These are phyloP conservation scores for Calonectria ilicicola DNA, from an alignment of 2,329 filamentous ascomycete species.

Conservation along the genomic window DNA sequence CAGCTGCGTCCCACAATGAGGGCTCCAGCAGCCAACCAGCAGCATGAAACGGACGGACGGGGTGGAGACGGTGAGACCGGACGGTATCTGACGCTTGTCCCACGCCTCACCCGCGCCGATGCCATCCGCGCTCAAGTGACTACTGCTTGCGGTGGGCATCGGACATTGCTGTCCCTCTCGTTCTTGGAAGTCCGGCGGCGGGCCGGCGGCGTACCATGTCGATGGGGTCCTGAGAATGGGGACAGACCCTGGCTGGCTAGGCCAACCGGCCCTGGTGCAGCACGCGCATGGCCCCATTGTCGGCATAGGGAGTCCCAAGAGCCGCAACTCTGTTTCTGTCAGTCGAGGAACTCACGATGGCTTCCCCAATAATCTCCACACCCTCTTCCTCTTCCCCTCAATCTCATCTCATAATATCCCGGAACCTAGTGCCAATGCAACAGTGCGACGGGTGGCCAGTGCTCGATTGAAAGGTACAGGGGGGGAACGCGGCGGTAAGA, in stretches of 20 bases:
- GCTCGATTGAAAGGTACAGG: not conserved
- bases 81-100: slow-evolving; percentile 16
- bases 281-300: slow-evolving; percentile 2
- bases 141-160: slow-evolving; percentile 11
- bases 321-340: slow-evolving; percentile 16
- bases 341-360: not conserved
- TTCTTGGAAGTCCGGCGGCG: slow-evolving; percentile 3
- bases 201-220: slow-evolving; percentile 11
- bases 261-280: not conserved
- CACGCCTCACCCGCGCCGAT: slow-evolving; percentile 28
- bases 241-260: not conserved
- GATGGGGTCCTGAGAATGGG: not conserved
- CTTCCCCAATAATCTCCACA: slow-evolving; percentile 13
- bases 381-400: slow-evolving; percentile 3
- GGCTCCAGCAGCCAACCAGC: slow-evolving; percentile 27
- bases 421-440: not conserved
- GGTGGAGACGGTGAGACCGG: slow-evolving; percentile 18
- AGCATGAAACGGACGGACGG: slow-evolving; percentile 20
- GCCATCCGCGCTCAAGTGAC: slow-evolving; percentile 29
- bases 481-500: not conserved
- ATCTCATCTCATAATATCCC: slow-evolving; percentile 11
- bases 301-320: slow-evolving; percentile 7
- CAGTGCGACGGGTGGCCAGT: not conserved
- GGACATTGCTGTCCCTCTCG: not conserved
- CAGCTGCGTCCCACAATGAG: slow-evolving; percentile 25